Percentiles rank a stretch among this genome's conserved stretches.
phyloP scores from a whole-genome alignment of 768 basidiomycete genomes.

The Mycena pura region DNA sequence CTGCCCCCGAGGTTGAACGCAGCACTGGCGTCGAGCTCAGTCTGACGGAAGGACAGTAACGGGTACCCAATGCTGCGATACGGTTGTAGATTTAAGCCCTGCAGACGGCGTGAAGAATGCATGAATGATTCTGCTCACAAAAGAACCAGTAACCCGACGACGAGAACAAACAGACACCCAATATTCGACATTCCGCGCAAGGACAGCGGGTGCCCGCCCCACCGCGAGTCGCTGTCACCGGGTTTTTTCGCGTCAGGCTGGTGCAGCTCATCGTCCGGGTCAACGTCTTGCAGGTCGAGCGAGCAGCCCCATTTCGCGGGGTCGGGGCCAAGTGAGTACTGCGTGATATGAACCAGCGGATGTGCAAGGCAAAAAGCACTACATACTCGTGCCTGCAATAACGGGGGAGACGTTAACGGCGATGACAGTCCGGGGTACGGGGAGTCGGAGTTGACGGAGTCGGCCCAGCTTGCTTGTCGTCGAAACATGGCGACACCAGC shows the following conservation, averaged over 20 bases:
- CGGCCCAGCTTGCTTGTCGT: slow-evolving; percentile 20
- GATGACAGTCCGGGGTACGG: slow-evolving; percentile 27
- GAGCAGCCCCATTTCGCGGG: slow-evolving; percentile 65
- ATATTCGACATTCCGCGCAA: slow-evolving; percentile 72
- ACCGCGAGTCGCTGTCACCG: slow-evolving; percentile 49
- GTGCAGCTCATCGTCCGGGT: slow-evolving; percentile 49
- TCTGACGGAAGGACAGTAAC: slow-evolving; percentile 37
- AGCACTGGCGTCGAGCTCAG: slow-evolving; percentile 31
- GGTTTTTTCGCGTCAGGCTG: slow-evolving; percentile 24
- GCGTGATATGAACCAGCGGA: neutral
- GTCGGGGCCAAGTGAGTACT: slow-evolving; percentile 62
- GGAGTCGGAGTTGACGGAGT: slow-evolving; percentile 25
- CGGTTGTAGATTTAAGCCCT: too few species aligned
- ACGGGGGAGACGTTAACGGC: too few species aligned
- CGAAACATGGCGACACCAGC: slow-evolving; percentile 18
- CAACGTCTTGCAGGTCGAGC: slow-evolving; percentile 48
- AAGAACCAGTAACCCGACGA: slow-evolving; percentile 15
- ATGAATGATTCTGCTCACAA: slow-evolving; percentile 4
- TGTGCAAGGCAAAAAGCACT: slow-evolving; percentile 5
- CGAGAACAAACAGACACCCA: slow-evolving; percentile 56
- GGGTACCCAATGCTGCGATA: slow-evolving; percentile 44
- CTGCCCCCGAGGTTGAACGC: slow-evolving; percentile 57
- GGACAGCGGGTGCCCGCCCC: slow-evolving; percentile 55
- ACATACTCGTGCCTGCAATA: slow-evolving; percentile 26
- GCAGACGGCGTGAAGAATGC: neutral